Percentiles rank a stretch among this genome's conserved stretches.
phyloP scores from a whole-genome alignment of 495 filamentous ascomycete species.

The Lasiosphaeria miniovina region DNA sequence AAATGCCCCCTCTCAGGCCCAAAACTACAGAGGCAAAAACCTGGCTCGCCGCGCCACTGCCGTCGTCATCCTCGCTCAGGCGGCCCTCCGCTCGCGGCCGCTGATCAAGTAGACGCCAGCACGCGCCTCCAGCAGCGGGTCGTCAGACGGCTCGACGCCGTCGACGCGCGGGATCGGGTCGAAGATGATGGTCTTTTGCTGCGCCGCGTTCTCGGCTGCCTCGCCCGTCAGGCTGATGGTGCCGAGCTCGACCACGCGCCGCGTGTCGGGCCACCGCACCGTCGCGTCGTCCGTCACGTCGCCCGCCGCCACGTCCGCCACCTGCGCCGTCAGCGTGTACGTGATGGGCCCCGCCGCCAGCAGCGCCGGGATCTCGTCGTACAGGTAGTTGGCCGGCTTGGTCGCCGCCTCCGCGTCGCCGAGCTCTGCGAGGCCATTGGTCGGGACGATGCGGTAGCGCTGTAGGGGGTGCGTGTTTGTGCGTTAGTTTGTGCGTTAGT shows the following conservation, averaged over 20 bases:
- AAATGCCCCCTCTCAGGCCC: no score
- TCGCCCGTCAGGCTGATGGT: slow-evolving; percentile 39
- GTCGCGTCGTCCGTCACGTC: slow-evolving; percentile 51
- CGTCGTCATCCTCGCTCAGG: not conserved
- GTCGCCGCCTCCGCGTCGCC: slow-evolving; percentile 21
- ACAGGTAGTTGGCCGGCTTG: not conserved
- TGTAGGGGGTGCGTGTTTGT: slow-evolving; percentile 1
- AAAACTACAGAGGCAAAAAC: no score
- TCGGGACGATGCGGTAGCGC: slow-evolving; percentile 44
- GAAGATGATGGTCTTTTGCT: slow-evolving; percentile 52
- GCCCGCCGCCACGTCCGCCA: slow-evolving; percentile 40
- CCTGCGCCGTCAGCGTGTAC: slow-evolving; percentile 47
- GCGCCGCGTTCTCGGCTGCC: slow-evolving; percentile 32
- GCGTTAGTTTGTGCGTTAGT: not conserved
- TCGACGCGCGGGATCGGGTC: slow-evolving; percentile 53
- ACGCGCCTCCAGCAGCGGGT: slow-evolving; percentile 53
- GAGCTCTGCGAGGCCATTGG: slow-evolving; percentile 34
- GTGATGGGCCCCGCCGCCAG: slow-evolving; percentile 32
- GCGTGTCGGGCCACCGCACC: slow-evolving; percentile 48
- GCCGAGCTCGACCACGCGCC: slow-evolving; percentile 49
- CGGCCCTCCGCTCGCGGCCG: slow-evolving; percentile 42
- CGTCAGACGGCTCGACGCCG: slow-evolving; percentile 47
- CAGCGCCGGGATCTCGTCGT: slow-evolving; percentile 36
- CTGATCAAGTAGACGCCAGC: slow-evolving; percentile 52
- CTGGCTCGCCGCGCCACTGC: no score